Base-by-base conservation (phyloP, 305 asterid species). In the Rubia occidens region DNA sequence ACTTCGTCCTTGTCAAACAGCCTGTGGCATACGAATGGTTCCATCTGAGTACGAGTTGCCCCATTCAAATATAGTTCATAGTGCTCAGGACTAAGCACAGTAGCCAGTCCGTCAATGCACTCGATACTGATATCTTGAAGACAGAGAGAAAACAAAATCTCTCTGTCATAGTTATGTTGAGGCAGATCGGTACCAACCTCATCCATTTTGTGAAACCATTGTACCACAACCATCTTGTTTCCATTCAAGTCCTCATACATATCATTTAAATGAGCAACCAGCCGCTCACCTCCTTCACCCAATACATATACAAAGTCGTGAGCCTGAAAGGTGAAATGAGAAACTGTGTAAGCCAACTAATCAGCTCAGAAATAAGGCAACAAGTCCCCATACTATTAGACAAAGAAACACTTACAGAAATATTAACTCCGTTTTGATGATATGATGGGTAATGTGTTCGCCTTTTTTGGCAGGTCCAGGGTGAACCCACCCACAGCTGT, bases 121-220 rank as follows among this genome's bases (percentile, higher is more conserved):
- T 89, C 96, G 63, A 89, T 81, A 81, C 90, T 86, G 85, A 91
- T 90, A 85, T 85, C 93, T 89, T 88, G 95, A 83, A 85, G 93
- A 82, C 95, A 88, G 69, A 84, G 92, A 88, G 95, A 87, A 80
- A 84, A 87, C 88, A 87, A 87, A 86, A 91, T 86, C 95, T 91
- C 96, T 84, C 85, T 89, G 92, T 86, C 96, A 86, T 79, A 83
- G 86, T 81, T 80, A 47, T 75, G 79, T 75, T 47, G 87, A 81
- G 94, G 88, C 88, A 91, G 85, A 89, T 75, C 84, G 85, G 83
- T 77, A 87, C 88, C 90, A 91, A 88, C 95, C 87, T 91, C 98
- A 72, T 91, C 98, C 82, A 88, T 81, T 87, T 85, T 89, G 92
- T 91, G 95, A 83, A 91, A 91, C 96, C 96, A 91, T 75, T 82